Evolutionary conservation across 139 green algal species (phyloP).

Genomic region (Diplosphaera chodatii): DNA sequence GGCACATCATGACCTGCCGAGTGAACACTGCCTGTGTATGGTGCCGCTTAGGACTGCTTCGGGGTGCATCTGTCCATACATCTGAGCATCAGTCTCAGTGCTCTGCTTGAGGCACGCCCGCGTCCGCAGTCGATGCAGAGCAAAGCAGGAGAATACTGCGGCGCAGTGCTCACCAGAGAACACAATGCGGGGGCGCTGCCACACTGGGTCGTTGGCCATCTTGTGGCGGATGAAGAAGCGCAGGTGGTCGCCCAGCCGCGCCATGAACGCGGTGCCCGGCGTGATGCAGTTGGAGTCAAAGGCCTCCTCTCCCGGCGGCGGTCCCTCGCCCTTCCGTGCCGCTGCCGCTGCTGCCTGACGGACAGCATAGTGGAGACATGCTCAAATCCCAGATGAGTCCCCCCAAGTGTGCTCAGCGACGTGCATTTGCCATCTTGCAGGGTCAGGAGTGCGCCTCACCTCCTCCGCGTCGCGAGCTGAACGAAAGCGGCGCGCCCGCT

Average conservation of each 20-base stretch:
- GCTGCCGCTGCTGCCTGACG: conserved; percentile 37
- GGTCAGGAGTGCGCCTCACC: no score
- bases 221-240: conserved; percentile 84
- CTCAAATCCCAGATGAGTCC: no score
- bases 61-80: no score
- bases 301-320: conserved; percentile 28
- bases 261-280: conserved; percentile 75
- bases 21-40: no score
- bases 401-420: no score
- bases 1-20: conserved; percentile 78
- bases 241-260: conserved; percentile 63
- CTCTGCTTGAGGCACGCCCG: no score
- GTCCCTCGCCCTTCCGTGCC: conserved; percentile 43
- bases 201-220: conserved; percentile 74
- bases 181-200: conserved; percentile 71
- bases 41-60: no score
- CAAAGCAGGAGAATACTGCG: no score
- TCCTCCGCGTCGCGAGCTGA: conserved; percentile 40
- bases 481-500: conserved; percentile 79
- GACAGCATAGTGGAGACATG: background rate
- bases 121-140: no score
- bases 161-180: conserved; percentile 53
- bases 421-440: no score
- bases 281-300: conserved; percentile 97
- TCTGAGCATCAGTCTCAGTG: no score